phyloP scores from a whole-genome alignment of 164 flowering plant genomes.

The Pachysandra terminalis region DNA sequence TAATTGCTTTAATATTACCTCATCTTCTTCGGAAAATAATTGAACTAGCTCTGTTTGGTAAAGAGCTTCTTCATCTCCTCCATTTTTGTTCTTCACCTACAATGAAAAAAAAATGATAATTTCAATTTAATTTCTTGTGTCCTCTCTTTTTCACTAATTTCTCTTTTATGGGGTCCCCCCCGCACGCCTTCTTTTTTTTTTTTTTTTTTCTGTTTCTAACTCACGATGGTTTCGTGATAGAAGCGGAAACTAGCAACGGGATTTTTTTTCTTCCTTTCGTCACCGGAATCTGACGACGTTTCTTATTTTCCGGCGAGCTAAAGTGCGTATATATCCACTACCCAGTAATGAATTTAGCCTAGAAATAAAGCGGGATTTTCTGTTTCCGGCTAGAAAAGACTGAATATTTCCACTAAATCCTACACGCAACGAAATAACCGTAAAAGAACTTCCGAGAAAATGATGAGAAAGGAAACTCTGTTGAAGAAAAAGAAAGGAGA shows the following conservation, averaged over 20 bases:
- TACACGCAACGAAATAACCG: background rate
- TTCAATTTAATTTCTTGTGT: no score
- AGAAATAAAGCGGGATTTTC: no score
- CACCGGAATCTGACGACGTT: no score
- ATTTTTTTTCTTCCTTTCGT: no score
- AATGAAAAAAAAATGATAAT: no score
- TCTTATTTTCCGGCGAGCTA: no score
- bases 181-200: no score
- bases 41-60: constrained; percentile 62
- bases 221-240: background rate
- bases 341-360: no score
- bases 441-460: background rate
- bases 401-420: background rate
- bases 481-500: background rate
- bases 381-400: background rate
- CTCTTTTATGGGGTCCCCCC: no score
- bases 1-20: constrained; percentile 46
- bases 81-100: constrained; percentile 29
- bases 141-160: no score
- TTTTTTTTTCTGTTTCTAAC: background rate
- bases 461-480: background rate
- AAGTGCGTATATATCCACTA: no score
- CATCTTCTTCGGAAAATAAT: constrained; percentile 71
- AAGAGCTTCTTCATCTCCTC: constrained; percentile 28
- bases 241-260: background rate